These are phyloP conservation scores for Platanthera guangdongensis DNA, from an alignment of 106 monocot genomes.

Conservation along the genomic window DNA sequence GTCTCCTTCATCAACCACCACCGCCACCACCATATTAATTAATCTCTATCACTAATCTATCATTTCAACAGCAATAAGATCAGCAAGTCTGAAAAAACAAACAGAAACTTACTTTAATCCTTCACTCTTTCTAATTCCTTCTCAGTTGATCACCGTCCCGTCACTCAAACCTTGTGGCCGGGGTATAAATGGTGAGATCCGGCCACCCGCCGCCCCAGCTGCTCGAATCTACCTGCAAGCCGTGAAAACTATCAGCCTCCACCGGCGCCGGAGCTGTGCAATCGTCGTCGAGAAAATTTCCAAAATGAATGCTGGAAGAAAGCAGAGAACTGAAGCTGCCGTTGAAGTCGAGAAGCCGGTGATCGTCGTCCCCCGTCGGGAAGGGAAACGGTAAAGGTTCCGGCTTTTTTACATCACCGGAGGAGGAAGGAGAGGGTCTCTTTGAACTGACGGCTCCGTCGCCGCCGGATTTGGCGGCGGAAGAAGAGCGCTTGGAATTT, in stretches of 20 bases:
- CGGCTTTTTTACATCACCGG: not conserved
- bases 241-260: not conserved
- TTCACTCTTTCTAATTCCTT: not conserved
- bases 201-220: slow-evolving; percentile 16
- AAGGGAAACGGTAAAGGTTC: not conserved
- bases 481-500: not conserved
- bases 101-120: not conserved
- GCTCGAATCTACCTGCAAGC: slow-evolving; percentile 7
- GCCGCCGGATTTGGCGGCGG: not conserved
- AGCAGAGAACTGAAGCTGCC: slow-evolving; percentile 6
- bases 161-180: slow-evolving; percentile 22
- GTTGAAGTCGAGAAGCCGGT: slow-evolving; percentile 3
- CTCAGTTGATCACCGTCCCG: not conserved
- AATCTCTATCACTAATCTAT: too few relatives aligned
- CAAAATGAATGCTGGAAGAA: not conserved
- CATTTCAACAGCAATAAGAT: too few relatives aligned
- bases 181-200: slow-evolving; percentile 39
- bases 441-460: not conserved
- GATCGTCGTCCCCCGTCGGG: not conserved
- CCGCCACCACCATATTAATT: too few relatives aligned
- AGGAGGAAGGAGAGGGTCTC: not conserved
- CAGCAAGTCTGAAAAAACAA: not conserved
- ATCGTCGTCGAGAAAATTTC: not conserved
- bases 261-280: too few relatives aligned
- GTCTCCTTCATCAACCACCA: too few relatives aligned